Base-by-base conservation (phyloP, 352 stramenopile genomes). In the Phytopythium boreale region DNA sequence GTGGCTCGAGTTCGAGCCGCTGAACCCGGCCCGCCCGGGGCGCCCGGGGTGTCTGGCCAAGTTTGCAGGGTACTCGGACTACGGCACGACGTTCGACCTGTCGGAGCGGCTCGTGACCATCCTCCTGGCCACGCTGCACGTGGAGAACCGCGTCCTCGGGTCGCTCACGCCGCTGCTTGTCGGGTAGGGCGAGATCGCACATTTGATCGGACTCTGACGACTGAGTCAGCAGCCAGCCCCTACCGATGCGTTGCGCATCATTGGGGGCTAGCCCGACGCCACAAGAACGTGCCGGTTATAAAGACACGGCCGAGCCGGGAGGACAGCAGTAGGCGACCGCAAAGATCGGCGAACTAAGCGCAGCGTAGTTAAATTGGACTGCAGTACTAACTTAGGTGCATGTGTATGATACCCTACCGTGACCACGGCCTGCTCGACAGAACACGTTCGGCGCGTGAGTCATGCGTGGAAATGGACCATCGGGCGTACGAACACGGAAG, bases 41-140 rank as follows among this genome's bases (percentile, higher is more conserved):
- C 44, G 67, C 0, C 62, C 59, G 1, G 72, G 70, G 8, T 80
- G 72, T 53, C 36, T 66, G 2, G 70, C 76, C 46, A 74, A 68
- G 46, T 79, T 77, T 29, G 68, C 72, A 19, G 75, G 75, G 22
- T 75, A 69, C 43, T 69, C 53, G 26, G 75, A 83, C 67, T 80
- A 77, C 58, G 49, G 64, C 29, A 80, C 72, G 19, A 77, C 69
- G 56, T 62, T 70, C 39, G 72, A 83, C 51, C 67, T 83, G 17
- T 73, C 72, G 56, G 60, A 64, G 27, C 66, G 75, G 15, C 75
- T 80, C 52, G 60, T 80, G 36, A 71, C 63, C 22, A 70, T 80
- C 37, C 51, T 83, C 20, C 73, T 74, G 51, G 74, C 75, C 19
- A 64, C 74, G 4, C 43, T 83, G 55, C 70, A 70, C 9, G 63